These are phyloP conservation scores for Fusarium incarnatum DNA, from an alignment of 2,329 filamentous ascomycete species.

Conservation along the genomic window DNA sequence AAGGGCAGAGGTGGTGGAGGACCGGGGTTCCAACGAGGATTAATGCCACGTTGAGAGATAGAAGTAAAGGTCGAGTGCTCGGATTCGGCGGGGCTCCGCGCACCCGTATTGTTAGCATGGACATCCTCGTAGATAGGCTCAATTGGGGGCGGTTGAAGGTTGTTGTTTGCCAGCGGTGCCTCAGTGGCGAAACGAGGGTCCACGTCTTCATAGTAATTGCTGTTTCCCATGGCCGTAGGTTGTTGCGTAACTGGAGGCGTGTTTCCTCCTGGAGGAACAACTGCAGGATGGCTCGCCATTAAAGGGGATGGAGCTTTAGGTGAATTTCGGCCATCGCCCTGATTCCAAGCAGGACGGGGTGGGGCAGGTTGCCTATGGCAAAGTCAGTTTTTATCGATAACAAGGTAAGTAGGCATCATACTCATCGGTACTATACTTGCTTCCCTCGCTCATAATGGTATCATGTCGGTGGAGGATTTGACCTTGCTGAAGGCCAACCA, in stretches of 20 bases:
- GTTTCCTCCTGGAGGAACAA: conserved; percentile 53
- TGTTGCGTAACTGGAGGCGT: conserved; percentile 50
- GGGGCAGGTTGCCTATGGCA: conserved; percentile 63
- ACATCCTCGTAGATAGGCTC: conserved; percentile 71
- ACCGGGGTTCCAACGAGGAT: conserved; percentile 83
- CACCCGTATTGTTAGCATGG: conserved; percentile 61
- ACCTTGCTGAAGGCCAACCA: conserved; percentile 77
- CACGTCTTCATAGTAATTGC: conserved; percentile 89
- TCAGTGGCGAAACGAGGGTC: conserved; percentile 83
- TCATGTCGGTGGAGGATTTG: conserved; percentile 56
- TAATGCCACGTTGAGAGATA: conserved; percentile 87
- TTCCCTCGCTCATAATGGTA: conserved; percentile 72
- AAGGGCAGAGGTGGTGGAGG: conserved; percentile 58
- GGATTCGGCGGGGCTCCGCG: conserved; percentile 79
- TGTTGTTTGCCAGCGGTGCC: conserved; percentile 47
- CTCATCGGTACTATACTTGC: conserved; percentile 79
- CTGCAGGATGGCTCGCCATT: conserved; percentile 50
- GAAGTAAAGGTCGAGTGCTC: conserved; percentile 90
- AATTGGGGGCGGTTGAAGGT: conserved; percentile 47
- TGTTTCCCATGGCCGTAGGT: conserved; percentile 43
- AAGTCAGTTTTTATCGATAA: conserved; percentile 2
- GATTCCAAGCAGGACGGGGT: conserved; percentile 67
- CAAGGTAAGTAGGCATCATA: conserved; percentile 54
- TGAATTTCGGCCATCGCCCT: conserved; percentile 57
- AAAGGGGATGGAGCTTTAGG: conserved; percentile 61